Evolutionary conservation across 441 rosid genomes (phyloP), one percentile per base, ranked within the genome.

Genomic region (Bruguiera hainesii): DNA sequence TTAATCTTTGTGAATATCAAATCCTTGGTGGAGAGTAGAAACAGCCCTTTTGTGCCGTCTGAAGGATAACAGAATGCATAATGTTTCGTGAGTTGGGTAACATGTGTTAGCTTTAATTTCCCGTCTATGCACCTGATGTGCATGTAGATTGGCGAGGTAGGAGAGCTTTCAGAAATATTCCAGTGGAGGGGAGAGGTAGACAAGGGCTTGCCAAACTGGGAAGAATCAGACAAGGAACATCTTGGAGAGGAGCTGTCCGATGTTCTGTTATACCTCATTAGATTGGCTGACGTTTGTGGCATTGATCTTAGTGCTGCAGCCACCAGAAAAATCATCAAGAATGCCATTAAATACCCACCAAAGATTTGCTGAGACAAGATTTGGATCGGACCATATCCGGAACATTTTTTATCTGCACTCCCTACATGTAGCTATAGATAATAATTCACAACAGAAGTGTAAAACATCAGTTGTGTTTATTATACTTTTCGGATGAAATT

Each of bases 111-210:
- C 35, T 16, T 37, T 21, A 20, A 2, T 6, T 61, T 20, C 21
- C 3, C 6, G 9, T 25, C 33, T 31, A 11, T 19, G 20, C 5
- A 28, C 28, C 11, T n/a, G 21, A 21, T 20, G 23, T 59, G 4
- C 52, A 50, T 61, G 57, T 53, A 83, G 85, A 79, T 79, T 28
- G 81, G 83, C 4, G 87, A 81, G 73, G 85, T 81, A 20, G 87
- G 87, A 56, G 85, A 83, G 76, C 70, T 81, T 50, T 81, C 83
- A 62, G 81, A 81, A 75, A 78, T 81, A 74, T 83, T 83, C 79
- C 87, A 79, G 31, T 81, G 87, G 87, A 79, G 65, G 66, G 87
- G 87, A 69, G 87, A 83, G 80, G 85, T 83, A 53, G 82, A 76
- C 28, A 83, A 70, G 59, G 87, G 85, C 13, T 64, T 83, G 76